Evolutionary conservation across 1,139 yeast genomes (phyloP), one percentile per base, ranked within the genome.

Genomic region (Hyphopichia buzzinii): DNA sequence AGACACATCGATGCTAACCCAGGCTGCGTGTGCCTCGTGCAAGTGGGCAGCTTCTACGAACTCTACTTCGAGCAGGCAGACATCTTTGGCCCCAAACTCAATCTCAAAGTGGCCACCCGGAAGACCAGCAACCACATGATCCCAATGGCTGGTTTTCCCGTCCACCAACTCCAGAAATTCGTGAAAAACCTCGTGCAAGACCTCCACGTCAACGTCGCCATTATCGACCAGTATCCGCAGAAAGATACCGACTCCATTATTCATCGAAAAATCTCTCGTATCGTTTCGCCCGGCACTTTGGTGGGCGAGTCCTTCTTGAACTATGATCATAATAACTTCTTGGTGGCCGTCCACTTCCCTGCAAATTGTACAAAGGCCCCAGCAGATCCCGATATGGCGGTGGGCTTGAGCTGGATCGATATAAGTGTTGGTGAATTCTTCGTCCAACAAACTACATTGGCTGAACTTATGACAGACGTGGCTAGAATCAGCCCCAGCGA

Each of bases 131-230:
- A 61, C 36, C 74, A 70, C 31, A 60, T 59, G 7, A 78, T 89
- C 1, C 79, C 95, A 1, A 88, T 92, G 86, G 88, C 97, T 0
- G 98, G 98, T 0, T 92, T 92, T 50, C 97, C 98, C 0, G 66
- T 74, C 8, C 62, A 62, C 33, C 89, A 83, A 44, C 59, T 89
- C 23, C 85, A 82, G 39, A 77, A 88, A 42, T 89, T 86, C 49
- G 74, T 89, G 28, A 80, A 81, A 49, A 67, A 79, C 3, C 69
- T 90, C 31, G 95, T 90, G 1, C 80, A 81, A 40, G 87, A 82
- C 32, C 60, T 76, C 26, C 81, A 79, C 4, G 72, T 72, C 32
- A 83, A 81, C 35, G 97, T 89, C 0, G 96, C 92, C 0, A 72
- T 90, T 14, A 77, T 88, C 14, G 95, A 89, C 40, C 97, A 89